phyloP scores from a whole-genome alignment of 331 rosid species.

The Rhamnella rubrinervis region DNA sequence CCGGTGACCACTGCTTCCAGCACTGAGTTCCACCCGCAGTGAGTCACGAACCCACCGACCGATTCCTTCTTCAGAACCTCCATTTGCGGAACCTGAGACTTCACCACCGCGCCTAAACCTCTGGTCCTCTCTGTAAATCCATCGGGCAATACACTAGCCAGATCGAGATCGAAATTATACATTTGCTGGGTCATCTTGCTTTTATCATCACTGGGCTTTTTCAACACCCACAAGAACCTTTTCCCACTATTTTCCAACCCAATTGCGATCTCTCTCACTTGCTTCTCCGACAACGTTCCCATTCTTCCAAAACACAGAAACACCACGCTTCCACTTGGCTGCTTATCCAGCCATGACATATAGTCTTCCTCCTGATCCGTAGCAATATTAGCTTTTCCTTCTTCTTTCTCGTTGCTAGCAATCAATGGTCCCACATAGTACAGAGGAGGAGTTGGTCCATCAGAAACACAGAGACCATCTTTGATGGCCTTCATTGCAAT shows the following conservation, averaged over 20 bases:
- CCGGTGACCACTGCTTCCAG: too few relatives aligned
- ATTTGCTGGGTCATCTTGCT: neutral
- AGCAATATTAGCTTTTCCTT: neutral
- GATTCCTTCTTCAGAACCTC: conserved; percentile 9
- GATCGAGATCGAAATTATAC: neutral
- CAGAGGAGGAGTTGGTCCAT: conserved; percentile 22
- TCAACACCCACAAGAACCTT: conserved; percentile 54
- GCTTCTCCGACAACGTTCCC: conserved; percentile 36
- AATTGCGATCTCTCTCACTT: conserved; percentile 37
- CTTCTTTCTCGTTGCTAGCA: conserved; percentile 8
- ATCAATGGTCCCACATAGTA: conserved; percentile 51
- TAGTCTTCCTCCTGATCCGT: conserved; percentile 8
- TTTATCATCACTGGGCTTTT: conserved; percentile 26
- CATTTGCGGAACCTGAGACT: conserved; percentile 9
- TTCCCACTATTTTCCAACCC: conserved; percentile 50
- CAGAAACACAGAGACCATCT: conserved; percentile 37
- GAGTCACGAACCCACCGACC: conserved; percentile 7
- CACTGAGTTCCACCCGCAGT: too few relatives aligned
- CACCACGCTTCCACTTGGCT: conserved; percentile 42
- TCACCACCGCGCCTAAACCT: conserved; percentile 7
- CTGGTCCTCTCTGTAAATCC: conserved; percentile 5
- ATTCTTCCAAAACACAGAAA: conserved; percentile 55
- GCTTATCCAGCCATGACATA: conserved; percentile 44
- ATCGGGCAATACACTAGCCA: neutral
- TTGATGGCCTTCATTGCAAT: conserved; percentile 23